Evolutionary conservation across 1,284 basidiomycete species (phyloP), one percentile per base, ranked within the genome.

Genomic region (Sporisorium exsertum): DNA sequence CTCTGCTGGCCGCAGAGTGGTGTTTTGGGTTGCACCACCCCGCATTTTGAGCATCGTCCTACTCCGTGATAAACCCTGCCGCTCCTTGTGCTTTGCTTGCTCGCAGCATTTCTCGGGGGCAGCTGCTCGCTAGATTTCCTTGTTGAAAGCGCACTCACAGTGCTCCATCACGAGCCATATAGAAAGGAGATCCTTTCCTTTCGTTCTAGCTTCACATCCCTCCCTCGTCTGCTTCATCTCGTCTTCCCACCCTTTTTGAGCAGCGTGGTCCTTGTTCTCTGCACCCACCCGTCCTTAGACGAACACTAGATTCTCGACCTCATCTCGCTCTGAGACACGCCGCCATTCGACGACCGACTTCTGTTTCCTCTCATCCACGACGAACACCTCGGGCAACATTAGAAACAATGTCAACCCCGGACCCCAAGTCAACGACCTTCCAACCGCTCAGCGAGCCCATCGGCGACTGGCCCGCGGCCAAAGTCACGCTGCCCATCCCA

Each of bases 401-500:
- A n/a, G n/a, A n/a, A n/a, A n/a, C n/a, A 22, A 75, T 74, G 72
- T 59, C 69, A 20, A 26, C 27, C 18, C 54, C 62, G 8, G 74
- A 77, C 33, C 69, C 69, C 58, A 72, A 72, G 35, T 53, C 74
- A 3, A 73, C 77, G 29, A 68, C 67, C 15, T 79, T 62, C 58
- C 13, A 47, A 12, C 70, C 79, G 29, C 77, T 81, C 47, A 67
- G 58, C 56, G 69, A 70, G 50, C 46, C 69, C 16, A 55, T 35
- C 12, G 78, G 67, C 53, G 46, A 32, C 15, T 64, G 65, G 72
- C 54, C 67, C 22, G 58, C 63, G 2, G 65, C 78, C 55, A 55
- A 68, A 55, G 72, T 82, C 18, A 79, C 79, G 7, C 79, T 82
- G 2, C 78, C 78, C 58, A 79, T 81, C 42, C 80, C 80, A 26